Evolutionary conservation across 441 rosid species (phyloP), one percentile per base, ranked within the genome.

Genomic region (Omphalea diandra): DNA sequence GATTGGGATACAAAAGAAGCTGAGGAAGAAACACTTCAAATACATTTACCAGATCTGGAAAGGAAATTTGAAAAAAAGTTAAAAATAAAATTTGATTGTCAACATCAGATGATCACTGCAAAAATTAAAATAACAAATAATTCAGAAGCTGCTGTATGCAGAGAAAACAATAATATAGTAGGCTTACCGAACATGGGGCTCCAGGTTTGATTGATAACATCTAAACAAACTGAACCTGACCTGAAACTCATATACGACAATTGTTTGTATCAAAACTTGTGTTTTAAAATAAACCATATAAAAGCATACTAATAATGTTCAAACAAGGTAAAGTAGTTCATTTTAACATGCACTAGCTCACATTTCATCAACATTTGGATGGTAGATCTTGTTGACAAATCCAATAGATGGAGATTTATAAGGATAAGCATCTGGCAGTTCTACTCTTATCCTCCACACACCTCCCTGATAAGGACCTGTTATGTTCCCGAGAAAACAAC

Each of bases 1-100:
- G 93, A 73, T 94, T 94, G 63, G 98, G 96, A 80, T 92, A 87
- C 83, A 92, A 66, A 69, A 94, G 98, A 73, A 94, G 94, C 84
- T 92, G 98, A 66, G 98, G 98, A 77, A 94, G 97, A 74, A 94
- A 94, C 66, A 89, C 90, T 82, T 94, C 97, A 68, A 94, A 94
- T 69, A 94, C 98, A 72, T 91, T 94, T 56, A 94, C 94, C 80
- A 94, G 81, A 82, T 92, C 98, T 91, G 90, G 22, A 73, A 57
- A 78, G 49, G 22, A 38, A n/a, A n/a, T n/a, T 47, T 52, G 17
- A 27, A 46, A 60, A 55, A 70, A 20, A 8, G 8, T 18, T 47
- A 47, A 43, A 36, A 41, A 60, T n/a, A n/a, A n/a, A n/a, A n/a
- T n/a, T n/a, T n/a, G n/a, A n/a, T n/a, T n/a, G n/a, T 76, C 73